Evolutionary conservation across 2,329 filamentous ascomycete species (phyloP).

Genomic region (Colletotrichum magnum): DNA sequence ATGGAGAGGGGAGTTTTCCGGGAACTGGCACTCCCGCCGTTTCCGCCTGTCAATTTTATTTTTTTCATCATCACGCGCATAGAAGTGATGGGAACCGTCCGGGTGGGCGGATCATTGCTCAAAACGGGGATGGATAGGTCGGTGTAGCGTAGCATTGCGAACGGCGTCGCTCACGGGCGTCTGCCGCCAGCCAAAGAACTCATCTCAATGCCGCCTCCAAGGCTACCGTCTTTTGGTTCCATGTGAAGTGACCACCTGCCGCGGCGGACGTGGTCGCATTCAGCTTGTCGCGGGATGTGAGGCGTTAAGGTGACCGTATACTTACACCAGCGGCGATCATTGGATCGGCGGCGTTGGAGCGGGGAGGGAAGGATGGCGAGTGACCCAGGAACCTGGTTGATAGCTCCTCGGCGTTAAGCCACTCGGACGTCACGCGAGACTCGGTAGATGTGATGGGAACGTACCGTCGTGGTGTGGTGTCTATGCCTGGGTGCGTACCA

Average conservation of each 20-base stretch:
- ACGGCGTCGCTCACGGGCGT: constrained; percentile 1
- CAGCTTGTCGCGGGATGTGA: constrained; percentile 3
- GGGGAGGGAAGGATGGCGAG: neutral
- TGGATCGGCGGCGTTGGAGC: neutral
- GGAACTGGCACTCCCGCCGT: constrained; percentile 17
- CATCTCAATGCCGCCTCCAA: neutral
- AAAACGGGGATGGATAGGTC: constrained; percentile 3
- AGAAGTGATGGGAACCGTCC: constrained; percentile 5
- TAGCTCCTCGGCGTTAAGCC: constrained; percentile 18
- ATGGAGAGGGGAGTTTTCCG: neutral
- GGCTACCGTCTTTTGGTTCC: neutral
- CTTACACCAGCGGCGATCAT: neutral
- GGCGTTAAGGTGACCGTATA: neutral
- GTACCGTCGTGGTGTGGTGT: neutral
- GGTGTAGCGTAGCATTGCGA: constrained; percentile 29
- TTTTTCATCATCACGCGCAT: constrained; percentile 1
- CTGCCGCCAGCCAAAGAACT: neutral
- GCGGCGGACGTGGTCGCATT: neutral
- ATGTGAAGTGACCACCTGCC: neutral
- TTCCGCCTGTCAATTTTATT: constrained; percentile 29
- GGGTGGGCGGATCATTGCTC: constrained; percentile 23
- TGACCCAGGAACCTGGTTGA: constrained; percentile 33
- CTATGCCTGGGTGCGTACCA: no score
- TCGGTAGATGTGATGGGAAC: neutral
- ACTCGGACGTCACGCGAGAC: constrained; percentile 16